Evolutionary conservation across 1,284 basidiomycete genomes (phyloP), one percentile per base, ranked within the genome.

Genomic region (Chalciporus piperatoides): DNA sequence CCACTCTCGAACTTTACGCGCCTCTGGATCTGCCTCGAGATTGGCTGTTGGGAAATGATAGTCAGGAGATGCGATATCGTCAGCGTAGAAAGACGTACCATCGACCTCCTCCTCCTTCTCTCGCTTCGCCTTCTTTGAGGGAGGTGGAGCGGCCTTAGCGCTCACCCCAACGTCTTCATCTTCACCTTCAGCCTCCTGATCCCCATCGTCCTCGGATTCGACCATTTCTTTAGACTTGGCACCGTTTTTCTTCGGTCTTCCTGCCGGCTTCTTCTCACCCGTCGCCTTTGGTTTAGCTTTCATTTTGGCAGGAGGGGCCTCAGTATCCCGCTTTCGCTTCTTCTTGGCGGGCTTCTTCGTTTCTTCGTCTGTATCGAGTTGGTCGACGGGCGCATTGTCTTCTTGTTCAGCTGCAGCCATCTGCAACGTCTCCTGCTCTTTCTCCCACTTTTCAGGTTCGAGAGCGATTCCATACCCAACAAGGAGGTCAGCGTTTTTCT

Each of bases 401-500:
- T 80, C 82, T 39, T 74, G 78, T 40, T 84, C 81, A 3, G 72
- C 74, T 2, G 71, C 70, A 36, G 75, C 73, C 17, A 73, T 71
- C 35, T 68, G 66, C 43, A 68, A 61, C 19, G 65, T 72, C 46
- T 79, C 77, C 28, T 72, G 71, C 50, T 84, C 77, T 49, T 78
- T 73, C 59, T 86, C 80, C 90, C 92, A 96, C 44, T 79, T 74
- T 32, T 70, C 71, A 1, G 94, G 94, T 70, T 96, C 82, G 41
- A 85, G 75, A 5, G 94, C 93, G 58, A 89, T 82, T 59, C 81
- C 76, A 72, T 97, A 98, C 12, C 89, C 93, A 46, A 78, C 69
- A 35, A 86, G 71, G 37, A 98, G 81, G 38, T 92, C 87, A 33
- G 81, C 83, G 30, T 77, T 81, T 64, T 82, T 84, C 73, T 92